A percentile compares a stretch with the other conserved stretches of the same genome.
These are phyloP conservation scores for Triticum urartu DNA, from an alignment of 176 grass and related monocot genomes.

Conservation along the genomic window DNA sequence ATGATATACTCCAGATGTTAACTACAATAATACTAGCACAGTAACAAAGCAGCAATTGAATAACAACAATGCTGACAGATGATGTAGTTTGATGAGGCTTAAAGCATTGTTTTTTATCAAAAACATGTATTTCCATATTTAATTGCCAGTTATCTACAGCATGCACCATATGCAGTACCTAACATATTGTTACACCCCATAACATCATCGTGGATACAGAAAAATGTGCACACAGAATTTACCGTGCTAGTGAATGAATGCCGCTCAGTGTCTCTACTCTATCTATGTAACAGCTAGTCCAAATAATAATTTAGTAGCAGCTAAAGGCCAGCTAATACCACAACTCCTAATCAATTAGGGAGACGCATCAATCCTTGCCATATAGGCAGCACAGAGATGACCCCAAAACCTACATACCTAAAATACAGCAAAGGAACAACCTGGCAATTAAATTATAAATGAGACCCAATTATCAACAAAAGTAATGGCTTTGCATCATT, in stretches of 20 bases:
- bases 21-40: not conserved
- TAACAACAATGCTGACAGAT: not conserved
- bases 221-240: not conserved
- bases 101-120: not conserved
- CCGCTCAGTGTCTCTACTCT: not conserved
- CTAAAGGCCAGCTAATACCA: not conserved
- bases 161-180: not conserved
- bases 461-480: not conserved
- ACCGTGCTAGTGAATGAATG: not conserved
- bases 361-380: not conserved
- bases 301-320: constrained; percentile 2
- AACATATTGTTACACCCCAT: not conserved
- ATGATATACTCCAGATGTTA: not conserved
- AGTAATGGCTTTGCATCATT: not conserved
- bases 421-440: not conserved
- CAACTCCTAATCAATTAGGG: not conserved
- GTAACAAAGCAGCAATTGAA: not conserved
- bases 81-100: not conserved
- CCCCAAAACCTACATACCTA: not conserved
- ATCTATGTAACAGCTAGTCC: not conserved
- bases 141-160: not conserved
- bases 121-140: not conserved
- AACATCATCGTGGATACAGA: not conserved
- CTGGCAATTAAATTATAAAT: not conserved
- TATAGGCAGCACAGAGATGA: not conserved